phyloP scores from a whole-genome alignment of 116 monocot species.

The Dioscorea cayenensis region DNA sequence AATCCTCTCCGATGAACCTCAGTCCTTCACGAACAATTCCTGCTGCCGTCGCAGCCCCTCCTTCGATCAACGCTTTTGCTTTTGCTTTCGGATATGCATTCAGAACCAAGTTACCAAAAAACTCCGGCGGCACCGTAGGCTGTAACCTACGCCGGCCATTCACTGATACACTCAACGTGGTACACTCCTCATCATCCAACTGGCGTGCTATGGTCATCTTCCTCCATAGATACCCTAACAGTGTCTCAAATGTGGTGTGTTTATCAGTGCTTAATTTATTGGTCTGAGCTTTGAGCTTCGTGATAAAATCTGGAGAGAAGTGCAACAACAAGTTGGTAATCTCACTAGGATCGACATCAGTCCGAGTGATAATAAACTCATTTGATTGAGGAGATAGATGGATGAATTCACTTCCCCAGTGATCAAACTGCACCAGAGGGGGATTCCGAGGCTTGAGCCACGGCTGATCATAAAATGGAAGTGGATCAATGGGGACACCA shows the following conservation, averaged over 20 bases:
- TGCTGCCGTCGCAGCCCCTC: constrained; percentile 15
- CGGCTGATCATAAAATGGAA: constrained; percentile 24
- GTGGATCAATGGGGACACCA: constrained; percentile 15
- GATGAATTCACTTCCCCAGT: constrained; percentile 39
- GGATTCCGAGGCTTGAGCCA: constrained; percentile 34
- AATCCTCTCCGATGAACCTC: constrained; percentile 2
- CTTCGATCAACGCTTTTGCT: constrained; percentile 13
- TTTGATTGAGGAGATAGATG: not conserved
- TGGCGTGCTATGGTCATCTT: constrained; percentile 21
- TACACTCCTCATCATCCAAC: constrained; percentile 6
- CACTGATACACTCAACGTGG: constrained; percentile 20
- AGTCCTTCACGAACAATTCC: constrained; percentile 22
- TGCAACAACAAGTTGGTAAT: constrained; percentile 32
- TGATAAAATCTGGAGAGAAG: constrained; percentile 38
- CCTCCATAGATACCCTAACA: constrained; percentile 44
- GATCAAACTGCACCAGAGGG: constrained; percentile 28
- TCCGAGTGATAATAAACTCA: not conserved
- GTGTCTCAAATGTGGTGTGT: constrained; percentile 33
- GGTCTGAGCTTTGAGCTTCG: constrained; percentile 13
- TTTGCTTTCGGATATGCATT: constrained; percentile 31
- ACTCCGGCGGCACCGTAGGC: constrained; percentile 26
- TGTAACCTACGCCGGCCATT: constrained; percentile 29
- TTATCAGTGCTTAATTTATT: not conserved
- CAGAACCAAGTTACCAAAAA: constrained; percentile 68
- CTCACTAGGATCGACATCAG: constrained; percentile 8